Evolutionary conservation across 2,329 filamentous ascomycete genomes (phyloP).

Genomic region (Huntiella abstrusa): DNA sequence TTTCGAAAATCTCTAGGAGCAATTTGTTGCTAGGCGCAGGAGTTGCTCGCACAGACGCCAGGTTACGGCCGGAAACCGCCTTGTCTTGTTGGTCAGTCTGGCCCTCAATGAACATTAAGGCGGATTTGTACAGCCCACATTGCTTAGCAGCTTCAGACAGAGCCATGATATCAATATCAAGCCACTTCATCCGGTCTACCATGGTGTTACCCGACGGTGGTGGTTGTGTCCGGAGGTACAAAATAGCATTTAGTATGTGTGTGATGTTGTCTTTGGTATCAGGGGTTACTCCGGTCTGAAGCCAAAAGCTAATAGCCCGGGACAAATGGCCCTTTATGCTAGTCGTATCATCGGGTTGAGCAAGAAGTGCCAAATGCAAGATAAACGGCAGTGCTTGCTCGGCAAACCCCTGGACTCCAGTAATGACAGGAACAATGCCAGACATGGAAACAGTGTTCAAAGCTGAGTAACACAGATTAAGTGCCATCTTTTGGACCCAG

Average conservation of each 20-base stretch:
- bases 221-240: constrained; percentile 75
- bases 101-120: constrained; percentile 63
- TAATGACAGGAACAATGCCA: constrained; percentile 47
- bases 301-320: too few relatives aligned
- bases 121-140: constrained; percentile 75
- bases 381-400: constrained; percentile 64
- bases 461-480: constrained; percentile 10
- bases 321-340: too few relatives aligned
- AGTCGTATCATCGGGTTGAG: constrained; percentile 35
- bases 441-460: constrained; percentile 38
- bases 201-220: constrained; percentile 58
- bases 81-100: constrained; percentile 17
- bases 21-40: constrained; percentile 27
- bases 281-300: constrained; percentile 36
- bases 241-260: constrained; percentile 56
- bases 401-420: constrained; percentile 48
- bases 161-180: constrained; percentile 59
- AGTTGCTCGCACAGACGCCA: constrained; percentile 34
- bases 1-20: constrained; percentile 68
- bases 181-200: constrained; percentile 63
- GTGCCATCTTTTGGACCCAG: constrained; percentile 45
- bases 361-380: constrained; percentile 59
- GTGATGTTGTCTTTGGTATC: constrained; percentile 67
- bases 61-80: constrained; percentile 24
- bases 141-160: constrained; percentile 52